These are phyloP conservation scores for Trichoderma virens DNA, from an alignment of 495 filamentous ascomycete genomes.

Conservation along the genomic window DNA sequence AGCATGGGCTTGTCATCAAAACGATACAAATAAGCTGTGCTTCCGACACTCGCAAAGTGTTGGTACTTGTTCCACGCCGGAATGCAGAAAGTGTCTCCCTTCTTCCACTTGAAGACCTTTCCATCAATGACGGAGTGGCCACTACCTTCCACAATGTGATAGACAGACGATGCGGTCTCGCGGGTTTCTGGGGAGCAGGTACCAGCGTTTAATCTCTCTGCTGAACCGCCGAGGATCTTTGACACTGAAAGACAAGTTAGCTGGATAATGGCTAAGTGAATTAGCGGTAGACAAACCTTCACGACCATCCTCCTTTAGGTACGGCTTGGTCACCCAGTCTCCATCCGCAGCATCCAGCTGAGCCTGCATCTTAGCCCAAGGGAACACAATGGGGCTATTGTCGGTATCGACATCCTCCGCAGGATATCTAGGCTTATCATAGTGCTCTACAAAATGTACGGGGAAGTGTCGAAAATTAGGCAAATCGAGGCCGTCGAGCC, in stretches of 20 bases:
- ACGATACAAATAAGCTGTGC: not conserved
- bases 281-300: not conserved
- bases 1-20: not conserved
- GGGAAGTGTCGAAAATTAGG: constrained; percentile 39
- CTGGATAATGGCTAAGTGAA: not conserved
- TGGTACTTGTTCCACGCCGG: not conserved
- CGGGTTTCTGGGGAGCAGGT: not conserved
- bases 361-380: constrained; percentile 1
- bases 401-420: not conserved
- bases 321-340: not conserved
- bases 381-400: constrained; percentile 2
- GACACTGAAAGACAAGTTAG: not conserved
- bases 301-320: not conserved
- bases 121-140: not conserved
- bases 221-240: not conserved
- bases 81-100: not conserved
- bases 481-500: constrained; percentile 42
- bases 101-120: not conserved
- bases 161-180: not conserved
- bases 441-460: constrained; percentile 43
- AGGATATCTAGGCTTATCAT: constrained; percentile 33
- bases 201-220: not conserved
- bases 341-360: not conserved
- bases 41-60: not conserved
- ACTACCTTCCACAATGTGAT: not conserved